These are phyloP conservation scores for Pestalotiopsis sp. DNA, from an alignment of 2,329 filamentous ascomycete species.

Conservation along the genomic window DNA sequence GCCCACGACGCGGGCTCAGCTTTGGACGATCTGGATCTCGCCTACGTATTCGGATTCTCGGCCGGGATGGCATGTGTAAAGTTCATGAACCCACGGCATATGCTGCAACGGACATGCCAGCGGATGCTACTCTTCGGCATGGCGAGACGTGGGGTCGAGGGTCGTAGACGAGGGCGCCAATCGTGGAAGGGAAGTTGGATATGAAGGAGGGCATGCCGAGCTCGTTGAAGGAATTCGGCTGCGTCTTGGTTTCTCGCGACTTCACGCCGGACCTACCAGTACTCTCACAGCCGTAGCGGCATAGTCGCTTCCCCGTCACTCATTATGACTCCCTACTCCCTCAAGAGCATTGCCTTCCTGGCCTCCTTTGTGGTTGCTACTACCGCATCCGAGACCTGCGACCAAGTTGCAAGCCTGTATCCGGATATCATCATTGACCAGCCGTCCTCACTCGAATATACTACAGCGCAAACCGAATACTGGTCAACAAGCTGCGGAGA, in stretches of 20 bases:
- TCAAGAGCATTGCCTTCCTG: constrained; percentile 17
- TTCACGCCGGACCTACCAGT: not conserved
- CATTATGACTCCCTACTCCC: not conserved
- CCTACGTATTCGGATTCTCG: constrained; percentile 7
- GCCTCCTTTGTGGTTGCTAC: constrained; percentile 17
- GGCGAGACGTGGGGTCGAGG: constrained; percentile 6
- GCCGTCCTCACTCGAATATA: constrained; percentile 36
- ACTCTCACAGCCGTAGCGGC: not conserved
- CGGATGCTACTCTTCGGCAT: constrained; percentile 1
- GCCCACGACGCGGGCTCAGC: not conserved
- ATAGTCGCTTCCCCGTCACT: not conserved
- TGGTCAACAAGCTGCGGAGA: constrained; percentile 48
- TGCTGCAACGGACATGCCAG: not conserved
- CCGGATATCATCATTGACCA: constrained; percentile 36
- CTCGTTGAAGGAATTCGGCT: not conserved
- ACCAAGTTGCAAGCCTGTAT: constrained; percentile 32
- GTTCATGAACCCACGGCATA: not conserved
- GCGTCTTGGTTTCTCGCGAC: not conserved
- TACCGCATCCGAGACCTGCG: constrained; percentile 37
- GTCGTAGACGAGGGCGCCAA: not conserved
- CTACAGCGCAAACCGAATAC: constrained; percentile 42
- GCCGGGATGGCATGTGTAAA: not conserved
- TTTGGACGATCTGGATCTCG: not conserved
- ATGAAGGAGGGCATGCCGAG: not conserved
- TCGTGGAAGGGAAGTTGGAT: constrained; percentile 6